Evolutionary conservation across 225 moss, liverwort and hornwort species (phyloP), one percentile per base, ranked within the genome.

Genomic region (Marchantia paleacea): DNA sequence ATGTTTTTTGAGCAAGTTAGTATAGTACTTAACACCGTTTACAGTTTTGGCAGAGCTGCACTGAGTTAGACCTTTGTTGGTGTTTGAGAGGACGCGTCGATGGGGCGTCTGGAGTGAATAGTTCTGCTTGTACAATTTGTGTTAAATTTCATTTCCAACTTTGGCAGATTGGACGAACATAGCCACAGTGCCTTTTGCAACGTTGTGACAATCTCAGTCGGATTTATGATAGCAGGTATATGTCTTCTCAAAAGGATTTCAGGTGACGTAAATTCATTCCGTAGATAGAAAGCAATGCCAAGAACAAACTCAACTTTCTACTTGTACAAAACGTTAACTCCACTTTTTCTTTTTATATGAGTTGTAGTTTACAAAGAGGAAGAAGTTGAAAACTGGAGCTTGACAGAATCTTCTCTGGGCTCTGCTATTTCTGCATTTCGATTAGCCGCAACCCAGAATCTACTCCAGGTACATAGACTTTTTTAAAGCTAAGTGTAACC

Each of bases 171-270:
- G 79, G 87, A 87, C 52, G 73, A 73, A 57, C 76, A 79, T 29
- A 81, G 58, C 77, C 54, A 78, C 57, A 72, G 76, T 72, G 53
- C 80, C 8, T 81, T 84, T 65, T n/a, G 65, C 72, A 84, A 81
- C 72, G n/a, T 87, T 58, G 62, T 84, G 0, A 12, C 77, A 16
- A 82, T 87, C 29, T 76, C 81, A 20, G 84, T 79, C 69, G 87
- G 87, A 66, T 87, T 81, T 70, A 87, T 82, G 26, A 67, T 87
- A 60, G 64, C 82, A 81, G 87, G 87, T 87, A 83, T 68, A 14
- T 28, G 31, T 12, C 10, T 78, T 24, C 9, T 13, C 39, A 54
- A 25, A 52, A 10, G 4, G 24, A 51, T 12, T 7, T 24, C 7
- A 54, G 3, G 20, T 73, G 52, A 52, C 26, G 66, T 9, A 26